Conservation (phyloP, 208 protist genomes). For the Acanthamoeba rhysodes region DNA sequence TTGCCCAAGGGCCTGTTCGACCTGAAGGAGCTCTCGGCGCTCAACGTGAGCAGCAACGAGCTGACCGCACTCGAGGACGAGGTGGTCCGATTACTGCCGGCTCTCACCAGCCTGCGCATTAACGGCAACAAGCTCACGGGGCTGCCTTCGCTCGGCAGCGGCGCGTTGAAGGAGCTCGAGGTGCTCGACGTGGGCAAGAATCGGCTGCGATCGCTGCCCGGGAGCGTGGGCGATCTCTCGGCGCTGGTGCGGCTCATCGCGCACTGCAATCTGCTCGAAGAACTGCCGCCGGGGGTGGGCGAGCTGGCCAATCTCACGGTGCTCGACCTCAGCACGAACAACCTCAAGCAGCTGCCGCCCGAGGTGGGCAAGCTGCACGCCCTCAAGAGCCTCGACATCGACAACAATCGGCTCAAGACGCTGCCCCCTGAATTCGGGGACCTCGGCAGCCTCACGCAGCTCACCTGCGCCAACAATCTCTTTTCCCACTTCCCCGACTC, state of each 20-base stretch:
- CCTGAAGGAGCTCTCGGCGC: constrained; percentile 55
- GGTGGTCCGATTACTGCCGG: constrained; percentile 25
- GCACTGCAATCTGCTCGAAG: constrained; percentile 71
- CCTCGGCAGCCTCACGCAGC: constrained; percentile 70
- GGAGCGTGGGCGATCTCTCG: neutral
- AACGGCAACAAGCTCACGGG: constrained; percentile 66
- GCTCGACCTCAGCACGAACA: constrained; percentile 77
- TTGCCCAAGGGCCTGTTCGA: constrained; percentile 47
- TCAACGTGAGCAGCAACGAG: constrained; percentile 69
- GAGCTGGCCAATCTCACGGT: constrained; percentile 34
- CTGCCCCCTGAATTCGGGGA: constrained; percentile 60
- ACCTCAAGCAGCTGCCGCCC: constrained; percentile 55
- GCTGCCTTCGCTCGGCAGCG: constrained; percentile 2
- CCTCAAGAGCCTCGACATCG: constrained; percentile 73
- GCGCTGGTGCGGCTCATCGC: constrained; percentile 43
- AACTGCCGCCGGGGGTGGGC: constrained; percentile 50
- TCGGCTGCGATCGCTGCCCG: constrained; percentile 39
- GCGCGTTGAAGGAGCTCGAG: constrained; percentile 7
- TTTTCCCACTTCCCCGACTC: constrained; percentile 61
- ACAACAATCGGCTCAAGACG: constrained; percentile 63
- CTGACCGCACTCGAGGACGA: constrained; percentile 37
- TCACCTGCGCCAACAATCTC: constrained; percentile 73
- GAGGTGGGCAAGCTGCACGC: constrained; percentile 27
- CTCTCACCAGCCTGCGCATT: constrained; percentile 34
- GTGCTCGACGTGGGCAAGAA: constrained; percentile 64